phyloP scores from a whole-genome alignment of 2,329 filamentous ascomycete genomes.

The Penicillium janthinellum region DNA sequence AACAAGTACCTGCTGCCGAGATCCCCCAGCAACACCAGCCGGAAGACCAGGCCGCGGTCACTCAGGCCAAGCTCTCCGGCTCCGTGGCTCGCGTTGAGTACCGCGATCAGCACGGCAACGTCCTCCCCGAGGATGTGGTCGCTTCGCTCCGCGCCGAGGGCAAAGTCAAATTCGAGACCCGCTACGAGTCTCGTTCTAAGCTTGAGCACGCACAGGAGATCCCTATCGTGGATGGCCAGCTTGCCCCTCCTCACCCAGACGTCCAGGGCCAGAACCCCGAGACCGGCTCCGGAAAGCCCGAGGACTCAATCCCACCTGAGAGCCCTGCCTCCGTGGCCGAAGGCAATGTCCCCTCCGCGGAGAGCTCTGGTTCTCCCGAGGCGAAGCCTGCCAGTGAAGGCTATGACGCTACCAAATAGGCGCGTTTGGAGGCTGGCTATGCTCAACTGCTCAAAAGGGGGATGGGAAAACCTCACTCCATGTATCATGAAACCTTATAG shows the following conservation, averaged over 20 bases:
- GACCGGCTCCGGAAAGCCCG: slow-evolving; percentile 48
- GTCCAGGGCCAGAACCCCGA: slow-evolving; percentile 61
- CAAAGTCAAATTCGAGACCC: slow-evolving; percentile 93
- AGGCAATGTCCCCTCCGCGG: slow-evolving; percentile 40
- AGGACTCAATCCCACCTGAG: slow-evolving; percentile 38
- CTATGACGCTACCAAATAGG: slow-evolving; percentile 48
- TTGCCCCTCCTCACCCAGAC: slow-evolving; percentile 58
- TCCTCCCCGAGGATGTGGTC: slow-evolving; percentile 82
- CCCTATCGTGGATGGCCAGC: slow-evolving; percentile 40
- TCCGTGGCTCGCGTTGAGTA: slow-evolving; percentile 88
- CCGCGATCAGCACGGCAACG: slow-evolving; percentile 88
- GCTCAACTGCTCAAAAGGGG: slow-evolving; percentile 1
- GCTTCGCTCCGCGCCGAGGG: slow-evolving; percentile 70
- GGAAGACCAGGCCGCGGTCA: slow-evolving; percentile 28
- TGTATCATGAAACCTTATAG: slow-evolving; percentile 25
- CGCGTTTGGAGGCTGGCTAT: slow-evolving; percentile 7
- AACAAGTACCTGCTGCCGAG: slow-evolving; percentile 20
- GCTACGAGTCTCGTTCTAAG: slow-evolving; percentile 91
- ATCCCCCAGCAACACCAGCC: slow-evolving; percentile 26
- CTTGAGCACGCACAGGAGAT: slow-evolving; percentile 77
- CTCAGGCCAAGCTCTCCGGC: slow-evolving; percentile 40
- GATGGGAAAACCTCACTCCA: slow-evolving; percentile 13
- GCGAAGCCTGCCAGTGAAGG: slow-evolving; percentile 52
- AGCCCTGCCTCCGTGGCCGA: slow-evolving; percentile 45
- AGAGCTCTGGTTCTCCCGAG: slow-evolving; percentile 39